phyloP scores from a whole-genome alignment of 2,329 filamentous ascomycete species.

The Herpotrichia juniperi region DNA sequence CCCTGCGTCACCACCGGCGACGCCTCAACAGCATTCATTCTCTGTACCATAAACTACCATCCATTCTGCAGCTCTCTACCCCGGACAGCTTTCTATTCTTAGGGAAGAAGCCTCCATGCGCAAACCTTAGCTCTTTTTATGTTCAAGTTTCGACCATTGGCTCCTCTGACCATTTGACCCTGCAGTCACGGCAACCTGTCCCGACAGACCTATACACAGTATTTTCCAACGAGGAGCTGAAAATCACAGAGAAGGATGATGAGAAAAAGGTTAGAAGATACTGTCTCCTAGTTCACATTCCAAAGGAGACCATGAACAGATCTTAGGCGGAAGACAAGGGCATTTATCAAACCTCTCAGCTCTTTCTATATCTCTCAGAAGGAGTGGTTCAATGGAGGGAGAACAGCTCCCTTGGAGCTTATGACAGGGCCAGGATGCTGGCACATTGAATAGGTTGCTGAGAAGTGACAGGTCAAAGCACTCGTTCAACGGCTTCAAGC shows the following conservation, averaged over 20 bases:
- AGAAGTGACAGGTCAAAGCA: constrained; percentile 53
- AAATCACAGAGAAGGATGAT: constrained; percentile 63
- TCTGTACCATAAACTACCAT: constrained; percentile 32
- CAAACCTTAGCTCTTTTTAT: constrained; percentile 14
- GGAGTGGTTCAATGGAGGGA: too few relatives aligned
- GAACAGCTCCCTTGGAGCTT: too few relatives aligned
- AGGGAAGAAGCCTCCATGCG: constrained; percentile 21
- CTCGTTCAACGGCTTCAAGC: constrained; percentile 59
- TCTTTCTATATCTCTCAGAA: too few relatives aligned
- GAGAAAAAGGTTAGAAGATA: constrained; percentile 51
- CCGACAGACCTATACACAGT: constrained; percentile 64
- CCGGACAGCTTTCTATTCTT: constrained; percentile 26
- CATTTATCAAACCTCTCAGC: too few relatives aligned
- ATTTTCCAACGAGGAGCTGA: constrained; percentile 64
- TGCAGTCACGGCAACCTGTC: constrained; percentile 24
- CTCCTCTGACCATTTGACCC: constrained; percentile 32
- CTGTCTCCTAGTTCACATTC: too few relatives aligned
- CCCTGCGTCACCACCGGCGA: constrained; percentile 10
- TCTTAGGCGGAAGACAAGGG: too few relatives aligned
- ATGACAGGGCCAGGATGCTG: too few relatives aligned
- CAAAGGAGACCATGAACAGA: too few relatives aligned
- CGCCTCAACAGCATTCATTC: constrained; percentile 24
- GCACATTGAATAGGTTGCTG: constrained; percentile 20
- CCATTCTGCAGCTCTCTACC: constrained; percentile 18
- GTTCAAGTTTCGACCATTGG: constrained; percentile 17